Conservation (phyloP, 768 basidiomycete species). For the Lactifluus pinguis region DNA sequence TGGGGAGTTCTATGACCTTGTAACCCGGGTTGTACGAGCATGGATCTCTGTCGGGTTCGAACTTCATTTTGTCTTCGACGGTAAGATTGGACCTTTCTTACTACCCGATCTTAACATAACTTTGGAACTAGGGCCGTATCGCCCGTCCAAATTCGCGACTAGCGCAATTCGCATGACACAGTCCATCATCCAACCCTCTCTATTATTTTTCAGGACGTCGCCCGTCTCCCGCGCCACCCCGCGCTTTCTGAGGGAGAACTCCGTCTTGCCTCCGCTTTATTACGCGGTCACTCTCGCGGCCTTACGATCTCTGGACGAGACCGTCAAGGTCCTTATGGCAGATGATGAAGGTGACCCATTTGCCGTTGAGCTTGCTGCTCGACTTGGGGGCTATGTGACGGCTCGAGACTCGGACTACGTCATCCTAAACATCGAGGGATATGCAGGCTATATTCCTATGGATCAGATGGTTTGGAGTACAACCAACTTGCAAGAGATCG, state of each 20-base stretch:
- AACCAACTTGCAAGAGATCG: slow-evolving; percentile 22
- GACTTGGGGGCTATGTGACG: slow-evolving; percentile 62
- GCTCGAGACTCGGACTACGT: slow-evolving; percentile 81
- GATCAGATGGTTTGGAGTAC: slow-evolving; percentile 64
- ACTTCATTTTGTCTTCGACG: slow-evolving; percentile 76
- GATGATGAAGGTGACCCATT: slow-evolving; percentile 80
- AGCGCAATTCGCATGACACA: slow-evolving; percentile 49
- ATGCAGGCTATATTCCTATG: slow-evolving; percentile 69
- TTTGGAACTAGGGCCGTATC: slow-evolving; percentile 48
- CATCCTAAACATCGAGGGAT: slow-evolving; percentile 65
- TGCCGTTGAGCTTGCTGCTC: slow-evolving; percentile 75
- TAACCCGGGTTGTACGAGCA: slow-evolving; percentile 45
- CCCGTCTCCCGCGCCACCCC: slow-evolving; percentile 48
- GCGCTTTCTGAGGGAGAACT: slow-evolving; percentile 63
- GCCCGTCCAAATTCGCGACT: slow-evolving; percentile 66
- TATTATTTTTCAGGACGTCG: slow-evolving; percentile 80
- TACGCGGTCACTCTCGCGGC: slow-evolving; percentile 51
- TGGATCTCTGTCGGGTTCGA: slow-evolving; percentile 62
- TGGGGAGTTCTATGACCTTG: slow-evolving; percentile 39
- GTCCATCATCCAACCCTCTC: slow-evolving; percentile 48
- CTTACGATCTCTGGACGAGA: slow-evolving; percentile 29
- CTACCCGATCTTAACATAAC: background rate
- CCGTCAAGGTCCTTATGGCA: slow-evolving; percentile 57
- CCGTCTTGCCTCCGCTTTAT: slow-evolving; percentile 63
- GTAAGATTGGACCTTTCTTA: slow-evolving; percentile 32